Base-by-base conservation (phyloP, 2,329 filamentous ascomycete genomes). In the Diaporthe caulivora region DNA sequence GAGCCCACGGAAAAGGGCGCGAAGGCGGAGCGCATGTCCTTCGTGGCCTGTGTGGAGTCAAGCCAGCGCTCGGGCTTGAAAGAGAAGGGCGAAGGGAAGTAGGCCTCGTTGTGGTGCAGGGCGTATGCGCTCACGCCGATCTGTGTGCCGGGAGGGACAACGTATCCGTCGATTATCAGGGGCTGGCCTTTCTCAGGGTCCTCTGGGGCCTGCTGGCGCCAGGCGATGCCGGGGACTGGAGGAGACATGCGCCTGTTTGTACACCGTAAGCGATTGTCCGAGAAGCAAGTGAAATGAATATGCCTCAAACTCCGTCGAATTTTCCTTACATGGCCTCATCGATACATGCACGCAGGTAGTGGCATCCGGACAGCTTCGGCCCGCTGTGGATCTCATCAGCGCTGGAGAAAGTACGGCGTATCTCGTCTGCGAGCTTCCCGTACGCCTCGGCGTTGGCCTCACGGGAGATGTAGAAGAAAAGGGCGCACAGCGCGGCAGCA, bases 21-120 rank as follows among this genome's bases (percentile, higher is more conserved):
- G n/a, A 72, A 67, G 10, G 70, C 70, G 17, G 42, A 15, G 1
- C 40, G 21, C 49, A 62, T 80, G 81, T 40, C 37, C 37, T 11
- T 76, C 6, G 47, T 24, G 80, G 9, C 71, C 37, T 18, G 26
- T 15, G 58, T 53, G 3, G n/a, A 37, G 8, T 37, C 11, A 51
- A 86, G 81, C 85, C 85, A 87, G 21, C 84, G 81, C 76, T 86
- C 83, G 0, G 85, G 85, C 18, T 82, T 73, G 74, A 81, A 87
- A 0, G 75, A 72, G 65, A 81, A 80, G 1, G 85, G 81, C 37
- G 83, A 77, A 1, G 82, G 83, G 76, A 83, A 86, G 78, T 86
- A 85, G 10, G 80, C 70, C 7, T 81, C 77, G 69, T 85, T 82
- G 29, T 85, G 83, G 72, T 86, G 84, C 53, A 86, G 82, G 1